Percentiles rank a stretch among this genome's conserved stretches.
These are phyloP conservation scores for Paraurostyla sp. DNA, from an alignment of 73 alveolate genomes.

Conservation along the genomic window DNA sequence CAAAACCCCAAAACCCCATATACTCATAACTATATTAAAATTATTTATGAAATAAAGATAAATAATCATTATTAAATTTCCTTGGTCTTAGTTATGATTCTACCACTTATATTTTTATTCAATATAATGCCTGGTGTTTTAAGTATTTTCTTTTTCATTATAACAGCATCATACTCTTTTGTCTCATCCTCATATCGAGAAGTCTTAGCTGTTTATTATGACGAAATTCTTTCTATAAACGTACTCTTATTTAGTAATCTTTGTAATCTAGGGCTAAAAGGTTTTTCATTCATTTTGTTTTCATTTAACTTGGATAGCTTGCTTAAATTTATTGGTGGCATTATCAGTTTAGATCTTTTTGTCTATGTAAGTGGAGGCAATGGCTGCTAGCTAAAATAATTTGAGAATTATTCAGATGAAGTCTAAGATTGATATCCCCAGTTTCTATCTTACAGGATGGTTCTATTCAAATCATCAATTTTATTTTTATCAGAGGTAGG, in stretches of 20 bases:
- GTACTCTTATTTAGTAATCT: neutral
- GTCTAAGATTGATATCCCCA: neutral
- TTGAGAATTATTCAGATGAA: neutral
- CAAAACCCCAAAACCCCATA: too few species aligned
- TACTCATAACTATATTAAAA: too few species aligned
- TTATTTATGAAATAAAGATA: too few species aligned
- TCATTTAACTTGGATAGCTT: neutral
- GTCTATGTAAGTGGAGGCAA: neutral
- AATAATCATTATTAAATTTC: too few species aligned
- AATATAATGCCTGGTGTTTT: neutral
- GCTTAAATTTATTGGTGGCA: neutral
- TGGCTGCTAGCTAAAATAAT: neutral
- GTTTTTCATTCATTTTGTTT: neutral
- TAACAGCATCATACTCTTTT: neutral
- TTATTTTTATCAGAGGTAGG: neutral
- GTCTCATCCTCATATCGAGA: neutral
- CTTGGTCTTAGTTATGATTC: too few species aligned
- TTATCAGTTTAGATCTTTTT: neutral
- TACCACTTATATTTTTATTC: neutral
- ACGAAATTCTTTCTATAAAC: neutral
- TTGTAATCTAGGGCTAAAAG: conserved; percentile 22
- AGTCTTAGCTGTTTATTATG: neutral
- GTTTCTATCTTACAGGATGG: neutral
- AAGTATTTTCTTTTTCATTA: neutral
- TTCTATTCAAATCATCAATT: neutral